Evolutionary conservation across 2,329 filamentous ascomycete genomes (phyloP).

Genomic region (Ceratocystis alfenasii): DNA sequence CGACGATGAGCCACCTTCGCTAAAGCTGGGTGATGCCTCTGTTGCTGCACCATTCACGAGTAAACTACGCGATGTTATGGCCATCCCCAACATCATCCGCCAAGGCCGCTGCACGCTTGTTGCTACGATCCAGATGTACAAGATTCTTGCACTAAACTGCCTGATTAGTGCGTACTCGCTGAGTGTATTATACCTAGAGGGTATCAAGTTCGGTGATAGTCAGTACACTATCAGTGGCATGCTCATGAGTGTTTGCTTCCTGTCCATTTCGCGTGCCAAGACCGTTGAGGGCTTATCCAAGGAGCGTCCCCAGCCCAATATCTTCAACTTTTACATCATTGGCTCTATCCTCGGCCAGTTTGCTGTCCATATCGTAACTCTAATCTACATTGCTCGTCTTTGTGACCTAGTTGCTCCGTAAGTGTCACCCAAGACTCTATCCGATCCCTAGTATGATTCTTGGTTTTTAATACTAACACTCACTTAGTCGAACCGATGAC

Average conservation of each 20-base stretch:
- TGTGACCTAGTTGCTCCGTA: slow-evolving; percentile 79
- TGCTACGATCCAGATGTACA: slow-evolving; percentile 99
- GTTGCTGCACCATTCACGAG: slow-evolving; percentile 96
- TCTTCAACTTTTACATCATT: slow-evolving; percentile 98
- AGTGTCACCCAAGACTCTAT: slow-evolving; percentile 30
- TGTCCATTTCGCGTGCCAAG: slow-evolving; percentile 95
- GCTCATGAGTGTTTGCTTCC: slow-evolving; percentile 98
- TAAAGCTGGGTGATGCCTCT: slow-evolving; percentile 94
- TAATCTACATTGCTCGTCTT: slow-evolving; percentile 86
- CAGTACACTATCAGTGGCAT: slow-evolving; percentile 98
- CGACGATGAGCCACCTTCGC: slow-evolving; percentile 81
- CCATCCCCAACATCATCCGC: slow-evolving; percentile 94
- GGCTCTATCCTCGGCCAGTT: slow-evolving; percentile 96
- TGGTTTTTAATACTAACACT: slow-evolving; percentile 25
- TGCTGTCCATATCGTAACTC: slow-evolving; percentile 81
- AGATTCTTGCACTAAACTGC: slow-evolving; percentile 95
- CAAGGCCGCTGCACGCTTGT: slow-evolving; percentile 96
- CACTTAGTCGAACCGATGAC: slow-evolving; percentile 39
- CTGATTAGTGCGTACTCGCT: slow-evolving; percentile 95
- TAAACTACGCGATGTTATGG: slow-evolving; percentile 92
- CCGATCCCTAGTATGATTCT: no score
- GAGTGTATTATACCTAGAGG: slow-evolving; percentile 89
- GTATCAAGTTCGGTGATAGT: slow-evolving; percentile 97
- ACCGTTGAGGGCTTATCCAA: slow-evolving; percentile 92
- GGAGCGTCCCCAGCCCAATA: slow-evolving; percentile 94